Percentiles rank a stretch among this genome's conserved stretches.
Evolutionary conservation across 331 rosid genomes (phyloP).

Genomic region (Pyracantha coccinea): DNA sequence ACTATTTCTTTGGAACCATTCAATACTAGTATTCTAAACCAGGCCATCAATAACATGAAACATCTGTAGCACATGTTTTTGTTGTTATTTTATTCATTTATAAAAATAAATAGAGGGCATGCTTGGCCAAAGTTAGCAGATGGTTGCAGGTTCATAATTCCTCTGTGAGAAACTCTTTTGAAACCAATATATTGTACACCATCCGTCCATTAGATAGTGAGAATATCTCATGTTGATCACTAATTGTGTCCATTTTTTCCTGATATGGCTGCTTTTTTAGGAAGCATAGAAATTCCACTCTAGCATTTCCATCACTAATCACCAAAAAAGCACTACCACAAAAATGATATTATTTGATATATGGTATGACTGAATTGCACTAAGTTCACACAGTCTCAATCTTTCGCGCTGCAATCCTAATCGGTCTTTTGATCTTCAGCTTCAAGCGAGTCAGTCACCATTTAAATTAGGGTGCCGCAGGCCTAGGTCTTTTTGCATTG

Average conservation of each 20-base stretch:
- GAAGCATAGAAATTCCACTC: neutral
- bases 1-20: neutral
- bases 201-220: neutral
- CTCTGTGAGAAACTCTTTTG: neutral
- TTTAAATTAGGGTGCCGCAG: neutral
- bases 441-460: neutral
- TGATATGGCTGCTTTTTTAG: neutral
- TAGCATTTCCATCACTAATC: neutral
- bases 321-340: neutral
- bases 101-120: too few species aligned
- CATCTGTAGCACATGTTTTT: too few species aligned
- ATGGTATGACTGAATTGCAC: neutral
- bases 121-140: neutral
- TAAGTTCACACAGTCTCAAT: neutral
- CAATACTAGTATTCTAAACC: neutral
- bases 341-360: neutral
- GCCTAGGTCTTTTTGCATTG: neutral
- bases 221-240: neutral
- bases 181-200: neutral
- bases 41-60: neutral
- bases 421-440: neutral
- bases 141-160: neutral
- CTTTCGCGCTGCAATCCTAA: neutral
- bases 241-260: neutral
- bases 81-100: too few species aligned